Evolutionary conservation across 2,329 filamentous ascomycete genomes (phyloP), one percentile per base, ranked within the genome.

Genomic region (Pezicula radicicola): DNA sequence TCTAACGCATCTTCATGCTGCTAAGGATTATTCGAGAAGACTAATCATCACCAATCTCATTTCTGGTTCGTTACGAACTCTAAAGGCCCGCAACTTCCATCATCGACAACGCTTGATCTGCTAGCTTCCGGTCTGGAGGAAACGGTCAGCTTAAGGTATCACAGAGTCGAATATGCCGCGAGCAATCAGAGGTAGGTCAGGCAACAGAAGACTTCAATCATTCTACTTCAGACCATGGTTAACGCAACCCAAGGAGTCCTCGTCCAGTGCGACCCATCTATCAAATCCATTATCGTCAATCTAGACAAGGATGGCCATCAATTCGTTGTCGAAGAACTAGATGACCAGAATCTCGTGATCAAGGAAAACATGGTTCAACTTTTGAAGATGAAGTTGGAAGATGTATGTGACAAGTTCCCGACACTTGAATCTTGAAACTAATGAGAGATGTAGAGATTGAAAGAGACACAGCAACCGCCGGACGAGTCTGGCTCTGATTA

Each of bases 241-340:
- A 43, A 51, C 19, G 18, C 30, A 25, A 39, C 16, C 28, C 2
- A 55, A 78, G 88, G 88, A 56, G 85, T 89, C 27, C 79, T 93
- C 58, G 84, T 93, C 70, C 83, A 91, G 70, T 91, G 87, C 71
- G 89, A 93, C 67, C 86, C 89, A n/a, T 89, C 87, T 42, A 91
- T 93, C 78, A 92, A 91, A 71, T 88, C 89, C 57, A 91, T 92
- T 74, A 87, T 93, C 64, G 76, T 89, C 61, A 88, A 85, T 63
- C 88, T 93, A 60, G 86, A 93, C 70, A 80, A 75, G 62, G 75
- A 81, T 52, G 78, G 79, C 59, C 84, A 91, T 69, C 83, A 86
- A 58, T 89, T 84, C 67, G 88, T 93, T 64, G 88, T 91, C 56
- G 87, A 91, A 62, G 87, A 91, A 56, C 79, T 92, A 1, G 88